Evolutionary conservation across 2,329 filamentous ascomycete species (phyloP), one percentile per base, ranked within the genome.

Genomic region (Akanthomyces muscarius): DNA sequence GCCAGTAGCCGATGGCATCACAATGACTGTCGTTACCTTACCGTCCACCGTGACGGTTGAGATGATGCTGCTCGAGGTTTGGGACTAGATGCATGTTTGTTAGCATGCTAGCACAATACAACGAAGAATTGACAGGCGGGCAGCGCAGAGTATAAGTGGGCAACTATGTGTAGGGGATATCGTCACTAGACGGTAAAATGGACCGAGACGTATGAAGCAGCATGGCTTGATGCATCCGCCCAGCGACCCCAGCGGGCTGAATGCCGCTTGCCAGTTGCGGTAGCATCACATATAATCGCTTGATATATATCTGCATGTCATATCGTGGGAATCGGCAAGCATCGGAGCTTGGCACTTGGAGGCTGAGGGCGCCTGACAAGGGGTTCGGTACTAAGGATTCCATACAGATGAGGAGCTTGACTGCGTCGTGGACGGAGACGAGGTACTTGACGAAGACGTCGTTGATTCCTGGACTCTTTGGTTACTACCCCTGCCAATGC

Each of bases 31-130:
- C 63, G 77, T 79, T 25, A 86, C 74, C 5, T 74, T 79, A 21
- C 84, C 84, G 11, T 77, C 80, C 7, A 78, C 76, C 0, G 84
- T 87, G 11, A 87, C 78, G 0, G 85, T 88, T 68, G 81, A 75
- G 2, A 84, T 68, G 0, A 67, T 21, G 53, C 25, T 53, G 44
- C 51, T 63, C 33, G 54, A 41, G 6, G 47, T 10, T 38, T 38
- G 18, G 7, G 54, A 45, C 51, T 51, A 16, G 21, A 41, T 18
- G 2, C 7, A 18, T 18, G 18, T 11, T 28, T 6, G 60, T 62
- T 28, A 62, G 60, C 44, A 23, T 7, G 18, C 38, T 41, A 8
- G 28, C 8, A 62, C 18, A 44, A 48, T 28, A 41, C 10, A 41
- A 41, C 38, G 38, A 41, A 5, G 2, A 7, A 23, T 2, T n/a